These are phyloP conservation scores for Tetraselmis striata DNA, from an alignment of 139 green algal genomes.

Conservation along the genomic window DNA sequence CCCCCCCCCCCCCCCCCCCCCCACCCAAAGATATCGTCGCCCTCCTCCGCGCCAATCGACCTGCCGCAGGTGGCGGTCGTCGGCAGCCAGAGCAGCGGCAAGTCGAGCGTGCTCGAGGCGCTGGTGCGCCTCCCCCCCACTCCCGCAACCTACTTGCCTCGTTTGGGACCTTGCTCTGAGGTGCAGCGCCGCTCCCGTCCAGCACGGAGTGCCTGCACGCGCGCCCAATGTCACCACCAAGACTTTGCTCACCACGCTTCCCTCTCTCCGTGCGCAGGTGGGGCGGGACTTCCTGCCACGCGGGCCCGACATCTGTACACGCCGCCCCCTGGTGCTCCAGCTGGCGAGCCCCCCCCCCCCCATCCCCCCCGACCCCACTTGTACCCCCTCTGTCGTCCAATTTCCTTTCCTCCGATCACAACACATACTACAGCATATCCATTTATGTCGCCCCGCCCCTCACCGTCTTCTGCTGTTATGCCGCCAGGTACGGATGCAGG, in stretches of 20 bases:
- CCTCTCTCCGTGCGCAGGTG: constrained; percentile 71
- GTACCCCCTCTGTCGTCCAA: neutral
- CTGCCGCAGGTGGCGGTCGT: constrained; percentile 91
- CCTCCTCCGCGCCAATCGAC: constrained; percentile 32
- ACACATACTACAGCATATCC: too few relatives aligned
- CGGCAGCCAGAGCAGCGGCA: constrained; percentile 90
- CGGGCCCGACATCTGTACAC: constrained; percentile 75
- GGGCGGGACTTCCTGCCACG: constrained; percentile 80
- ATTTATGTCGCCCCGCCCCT: too few relatives aligned
- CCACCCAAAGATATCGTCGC: neutral
- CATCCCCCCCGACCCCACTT: neutral
- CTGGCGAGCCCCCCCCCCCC: constrained; percentile 57
- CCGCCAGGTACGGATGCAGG: neutral
- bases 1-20: too few relatives aligned
- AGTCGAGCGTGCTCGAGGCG: constrained; percentile 89
- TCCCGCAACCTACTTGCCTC: neutral
- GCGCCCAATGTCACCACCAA: too few relatives aligned
- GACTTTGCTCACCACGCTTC: too few relatives aligned
- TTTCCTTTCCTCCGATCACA: too few relatives aligned
- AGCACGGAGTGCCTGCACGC: too few relatives aligned
- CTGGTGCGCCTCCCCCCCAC: constrained; percentile 54
- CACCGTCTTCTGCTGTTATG: neutral
- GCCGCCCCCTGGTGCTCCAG: constrained; percentile 78
- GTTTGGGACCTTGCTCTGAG: too few relatives aligned
- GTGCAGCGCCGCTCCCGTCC: too few relatives aligned